Evolutionary conservation across 108 stramenopile genomes (phyloP).

Genomic region (Pseudonitzschia multiseries): DNA sequence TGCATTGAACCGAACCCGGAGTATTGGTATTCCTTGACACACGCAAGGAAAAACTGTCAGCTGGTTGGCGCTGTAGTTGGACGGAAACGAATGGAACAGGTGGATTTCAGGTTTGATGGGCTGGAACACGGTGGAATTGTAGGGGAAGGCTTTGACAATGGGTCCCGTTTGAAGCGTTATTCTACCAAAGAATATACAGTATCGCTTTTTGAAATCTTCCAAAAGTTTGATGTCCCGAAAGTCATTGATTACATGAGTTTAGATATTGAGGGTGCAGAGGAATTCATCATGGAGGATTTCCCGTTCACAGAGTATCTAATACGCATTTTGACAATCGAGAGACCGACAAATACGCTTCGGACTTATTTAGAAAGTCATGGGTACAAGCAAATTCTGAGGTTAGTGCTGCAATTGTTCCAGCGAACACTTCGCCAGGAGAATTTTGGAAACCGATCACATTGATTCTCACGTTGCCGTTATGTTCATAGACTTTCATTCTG

Average conservation of each 20-base stretch:
- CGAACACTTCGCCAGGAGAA: too few relatives aligned
- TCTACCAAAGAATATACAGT: constrained; percentile 39
- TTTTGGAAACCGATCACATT: not conserved
- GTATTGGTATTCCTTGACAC: constrained; percentile 56
- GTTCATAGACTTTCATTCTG: constrained; percentile 33
- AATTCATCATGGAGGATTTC: constrained; percentile 55
- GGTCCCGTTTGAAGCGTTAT: constrained; percentile 1
- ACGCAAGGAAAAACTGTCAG: constrained; percentile 34
- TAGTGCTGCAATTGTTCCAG: too few relatives aligned
- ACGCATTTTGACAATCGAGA: constrained; percentile 56
- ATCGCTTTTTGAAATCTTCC: constrained; percentile 45
- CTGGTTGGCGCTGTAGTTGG: constrained; percentile 51
- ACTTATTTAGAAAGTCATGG: constrained; percentile 36
- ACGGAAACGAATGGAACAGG: constrained; percentile 30
- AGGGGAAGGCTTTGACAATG: constrained; percentile 50
- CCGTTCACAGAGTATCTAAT: constrained; percentile 54
- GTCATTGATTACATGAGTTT: constrained; percentile 62
- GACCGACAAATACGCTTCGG: constrained; percentile 37
- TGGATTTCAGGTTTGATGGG: constrained; percentile 34
- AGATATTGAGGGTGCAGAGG: constrained; percentile 73
- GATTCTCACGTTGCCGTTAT: too few relatives aligned
- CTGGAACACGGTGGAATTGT: constrained; percentile 55
- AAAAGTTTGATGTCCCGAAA: constrained; percentile 43
- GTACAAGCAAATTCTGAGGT: constrained; percentile 27
- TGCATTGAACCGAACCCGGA: constrained; percentile 56